A percentile compares a stretch with the other conserved stretches of the same genome.
Evolutionary conservation across 768 basidiomycete species (phyloP).

Genomic region (Tephrocybe sp.): DNA sequence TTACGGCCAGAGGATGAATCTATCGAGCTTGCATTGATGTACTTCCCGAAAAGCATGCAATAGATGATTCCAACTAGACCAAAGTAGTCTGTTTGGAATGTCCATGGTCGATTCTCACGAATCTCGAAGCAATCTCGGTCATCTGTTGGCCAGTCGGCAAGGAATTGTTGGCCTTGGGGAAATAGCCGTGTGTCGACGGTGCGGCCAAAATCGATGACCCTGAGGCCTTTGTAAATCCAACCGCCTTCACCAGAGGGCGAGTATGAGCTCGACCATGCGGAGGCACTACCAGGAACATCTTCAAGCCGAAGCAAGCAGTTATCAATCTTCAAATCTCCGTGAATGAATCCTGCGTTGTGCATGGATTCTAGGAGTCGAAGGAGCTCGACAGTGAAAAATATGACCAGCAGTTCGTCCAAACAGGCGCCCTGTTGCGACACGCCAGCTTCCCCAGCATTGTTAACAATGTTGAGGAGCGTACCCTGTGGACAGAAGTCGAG

Average conservation of each 20-base stretch:
- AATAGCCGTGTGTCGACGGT: constrained; percentile 85
- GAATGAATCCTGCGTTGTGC: constrained; percentile 83
- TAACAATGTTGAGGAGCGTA: constrained; percentile 88
- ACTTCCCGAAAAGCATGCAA: constrained; percentile 96
- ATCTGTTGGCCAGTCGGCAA: constrained; percentile 87
- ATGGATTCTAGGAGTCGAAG: constrained; percentile 79
- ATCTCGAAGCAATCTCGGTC: constrained; percentile 92
- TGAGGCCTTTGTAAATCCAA: constrained; percentile 86
- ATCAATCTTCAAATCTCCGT: constrained; percentile 98
- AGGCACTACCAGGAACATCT: constrained; percentile 67
- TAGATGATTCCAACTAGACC: constrained; percentile 94
- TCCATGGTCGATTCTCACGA: constrained; percentile 82
- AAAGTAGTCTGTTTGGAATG: constrained; percentile 93
- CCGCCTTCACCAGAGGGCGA: constrained; percentile 75
- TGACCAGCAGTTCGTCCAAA: constrained; percentile 88
- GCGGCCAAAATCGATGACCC: constrained; percentile 96
- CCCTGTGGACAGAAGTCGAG: constrained; percentile 90
- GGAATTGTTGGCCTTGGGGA: constrained; percentile 74
- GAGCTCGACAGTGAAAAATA: constrained; percentile 94
- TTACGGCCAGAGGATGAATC: constrained; percentile 38
- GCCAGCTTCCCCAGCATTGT: constrained; percentile 72
- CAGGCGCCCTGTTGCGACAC: constrained; percentile 77
- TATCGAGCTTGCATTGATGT: constrained; percentile 75
- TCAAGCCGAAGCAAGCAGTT: constrained; percentile 95
- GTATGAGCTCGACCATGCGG: constrained; percentile 76